These are phyloP conservation scores for Lentinus brumalis DNA, from an alignment of 768 basidiomycete genomes.

Conservation along the genomic window DNA sequence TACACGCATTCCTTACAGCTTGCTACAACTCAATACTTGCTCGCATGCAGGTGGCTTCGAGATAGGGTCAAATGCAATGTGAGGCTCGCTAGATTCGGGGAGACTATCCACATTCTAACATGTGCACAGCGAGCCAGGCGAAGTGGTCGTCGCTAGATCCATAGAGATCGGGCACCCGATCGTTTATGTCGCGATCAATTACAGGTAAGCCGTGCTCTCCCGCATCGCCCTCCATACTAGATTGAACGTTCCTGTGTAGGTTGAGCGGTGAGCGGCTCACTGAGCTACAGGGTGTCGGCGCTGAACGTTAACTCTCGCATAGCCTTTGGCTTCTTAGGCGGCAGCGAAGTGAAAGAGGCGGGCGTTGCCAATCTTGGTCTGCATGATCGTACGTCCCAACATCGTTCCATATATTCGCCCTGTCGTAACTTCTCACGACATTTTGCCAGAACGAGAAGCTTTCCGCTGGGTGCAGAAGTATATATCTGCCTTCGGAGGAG, in stretches of 20 bases:
- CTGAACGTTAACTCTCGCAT: background rate
- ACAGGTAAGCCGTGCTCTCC: constrained; percentile 33
- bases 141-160: constrained; percentile 44
- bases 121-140: constrained; percentile 43
- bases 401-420: constrained; percentile 28
- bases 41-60: background rate
- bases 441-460: constrained; percentile 37
- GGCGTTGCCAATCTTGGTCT: constrained; percentile 39
- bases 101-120: background rate
- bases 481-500: constrained; percentile 44
- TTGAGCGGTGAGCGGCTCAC: background rate
- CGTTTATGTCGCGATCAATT: constrained; percentile 59
- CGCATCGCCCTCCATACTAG: no score
- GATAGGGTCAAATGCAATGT: constrained; percentile 3
- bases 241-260: background rate
- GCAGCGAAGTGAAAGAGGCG: constrained; percentile 26
- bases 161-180: constrained; percentile 44
- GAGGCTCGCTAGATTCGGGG: background rate
- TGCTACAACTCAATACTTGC: background rate
- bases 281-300: no score
- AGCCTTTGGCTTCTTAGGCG: constrained; percentile 22
- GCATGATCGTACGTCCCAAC: constrained; percentile 42
- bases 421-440: background rate
- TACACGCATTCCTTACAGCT: no score
- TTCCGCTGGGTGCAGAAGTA: constrained; percentile 47